A percentile compares a stretch with the other conserved stretches of the same genome.
Evolutionary conservation across 495 filamentous ascomycete species (phyloP).

Genomic region (Penicillium fimorum): DNA sequence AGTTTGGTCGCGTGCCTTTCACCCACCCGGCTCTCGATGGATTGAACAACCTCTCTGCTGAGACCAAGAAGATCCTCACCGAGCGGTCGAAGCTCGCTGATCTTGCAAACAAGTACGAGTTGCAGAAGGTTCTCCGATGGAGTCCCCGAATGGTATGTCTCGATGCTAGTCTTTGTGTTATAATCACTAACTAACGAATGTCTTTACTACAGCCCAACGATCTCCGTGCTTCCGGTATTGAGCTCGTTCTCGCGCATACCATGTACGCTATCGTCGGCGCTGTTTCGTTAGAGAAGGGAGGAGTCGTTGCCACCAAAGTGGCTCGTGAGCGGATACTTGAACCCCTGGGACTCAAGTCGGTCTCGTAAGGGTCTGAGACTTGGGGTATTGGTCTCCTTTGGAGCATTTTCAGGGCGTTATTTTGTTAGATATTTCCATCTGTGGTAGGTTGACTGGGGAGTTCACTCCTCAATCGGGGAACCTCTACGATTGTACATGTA

Average conservation of each 20-base stretch:
- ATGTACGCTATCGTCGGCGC: constrained; percentile 87
- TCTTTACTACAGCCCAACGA: constrained; percentile 60
- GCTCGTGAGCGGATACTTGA: constrained; percentile 73
- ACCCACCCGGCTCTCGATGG: constrained; percentile 69
- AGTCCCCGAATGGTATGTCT: constrained; percentile 67
- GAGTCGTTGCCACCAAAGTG: constrained; percentile 69
- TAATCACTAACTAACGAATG: constrained; percentile 3
- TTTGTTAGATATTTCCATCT: constrained; percentile 26
- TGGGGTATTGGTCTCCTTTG: constrained; percentile 28
- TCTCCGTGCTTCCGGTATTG: constrained; percentile 66
- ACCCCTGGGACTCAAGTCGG: constrained; percentile 46
- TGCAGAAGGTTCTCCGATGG: constrained; percentile 79
- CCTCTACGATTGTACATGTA: constrained; percentile 32
- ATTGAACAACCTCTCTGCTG: constrained; percentile 61
- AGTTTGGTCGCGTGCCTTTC: constrained; percentile 63
- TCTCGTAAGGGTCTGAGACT: constrained; percentile 23
- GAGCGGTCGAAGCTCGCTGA: constrained; percentile 59
- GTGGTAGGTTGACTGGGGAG: constrained; percentile 10
- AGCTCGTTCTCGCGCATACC: constrained; percentile 68
- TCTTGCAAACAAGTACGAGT: constrained; percentile 66
- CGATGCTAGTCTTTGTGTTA: not conserved
- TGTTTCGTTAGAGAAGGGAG: constrained; percentile 79
- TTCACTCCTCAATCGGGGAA: constrained; percentile 9
- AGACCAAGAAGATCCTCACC: constrained; percentile 55
- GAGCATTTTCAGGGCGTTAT: constrained; percentile 46